Evolutionary conservation across 305 asterid genomes (phyloP).

Genomic region (Solanum hybrid): DNA sequence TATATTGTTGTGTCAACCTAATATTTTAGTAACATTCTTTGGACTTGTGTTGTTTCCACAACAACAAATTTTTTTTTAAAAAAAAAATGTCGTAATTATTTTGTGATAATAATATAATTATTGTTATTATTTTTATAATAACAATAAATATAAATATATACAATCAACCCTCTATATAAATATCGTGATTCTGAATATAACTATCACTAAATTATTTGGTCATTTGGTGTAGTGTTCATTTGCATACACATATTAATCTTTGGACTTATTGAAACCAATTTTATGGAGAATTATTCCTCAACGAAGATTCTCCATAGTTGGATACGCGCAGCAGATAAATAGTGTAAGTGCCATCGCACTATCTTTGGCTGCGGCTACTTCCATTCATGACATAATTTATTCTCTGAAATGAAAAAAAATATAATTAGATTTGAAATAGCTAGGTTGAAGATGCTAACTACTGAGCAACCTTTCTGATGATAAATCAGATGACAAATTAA

Average conservation of each 20-base stretch:
- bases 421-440: not conserved
- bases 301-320: not conserved
- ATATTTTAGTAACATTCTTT: not conserved
- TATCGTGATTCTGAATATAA: not conserved
- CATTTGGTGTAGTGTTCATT: not conserved
- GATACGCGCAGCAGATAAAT: not conserved
- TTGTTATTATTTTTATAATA: not conserved
- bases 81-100: too few relatives aligned
- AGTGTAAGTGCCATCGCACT: not conserved
- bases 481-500: not conserved
- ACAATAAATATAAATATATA: too few relatives aligned
- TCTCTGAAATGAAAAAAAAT: not conserved
- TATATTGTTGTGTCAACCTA: not conserved
- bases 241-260: not conserved
- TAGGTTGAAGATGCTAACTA: not conserved
- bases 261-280: not conserved
- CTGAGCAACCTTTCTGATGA: too few relatives aligned
- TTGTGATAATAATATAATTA: not conserved
- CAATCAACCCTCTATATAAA: too few relatives aligned
- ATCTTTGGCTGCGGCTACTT: not conserved
- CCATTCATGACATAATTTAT: not conserved
- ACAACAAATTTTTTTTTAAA: too few relatives aligned
- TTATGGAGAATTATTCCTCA: not conserved
- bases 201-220: too few relatives aligned
- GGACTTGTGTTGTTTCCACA: not conserved